A percentile compares a stretch with the other conserved stretches of the same genome.
phyloP scores from a whole-genome alignment of 2,329 filamentous ascomycete genomes.

The Fonsecaea multimorphosa region DNA sequence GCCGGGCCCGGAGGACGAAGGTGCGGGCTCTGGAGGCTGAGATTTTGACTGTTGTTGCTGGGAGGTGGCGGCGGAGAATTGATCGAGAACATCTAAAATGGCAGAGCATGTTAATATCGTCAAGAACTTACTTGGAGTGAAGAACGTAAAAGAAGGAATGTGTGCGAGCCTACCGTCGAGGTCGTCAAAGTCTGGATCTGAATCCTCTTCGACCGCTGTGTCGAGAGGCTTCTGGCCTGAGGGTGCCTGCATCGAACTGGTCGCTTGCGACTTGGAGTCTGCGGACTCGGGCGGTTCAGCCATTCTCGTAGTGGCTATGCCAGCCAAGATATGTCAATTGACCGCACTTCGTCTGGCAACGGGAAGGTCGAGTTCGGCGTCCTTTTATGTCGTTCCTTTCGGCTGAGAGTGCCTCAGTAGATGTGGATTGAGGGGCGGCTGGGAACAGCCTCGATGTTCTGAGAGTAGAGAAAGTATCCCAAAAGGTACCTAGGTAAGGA shows the following conservation, averaged over 20 bases:
- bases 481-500: background rate
- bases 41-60: conserved; percentile 45
- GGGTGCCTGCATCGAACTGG: background rate
- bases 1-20: conserved; percentile 48
- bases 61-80: conserved; percentile 69
- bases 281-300: conserved; percentile 27
- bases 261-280: conserved; percentile 9
- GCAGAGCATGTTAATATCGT: conserved; percentile 16
- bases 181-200: conserved; percentile 94
- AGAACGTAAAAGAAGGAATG: background rate
- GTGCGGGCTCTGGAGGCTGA: conserved; percentile 36
- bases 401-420: background rate
- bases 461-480: background rate
- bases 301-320: conserved; percentile 18
- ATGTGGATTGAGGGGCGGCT: background rate
- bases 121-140: background rate
- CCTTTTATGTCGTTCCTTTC: background rate
- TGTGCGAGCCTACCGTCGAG: conserved; percentile 71
- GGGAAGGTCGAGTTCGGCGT: background rate
- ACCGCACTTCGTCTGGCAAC: background rate
- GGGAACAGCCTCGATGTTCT: background rate
- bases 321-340: background rate
- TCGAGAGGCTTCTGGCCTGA: conserved; percentile 16
- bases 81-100: conserved; percentile 80
- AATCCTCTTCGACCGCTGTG: conserved; percentile 61